A percentile compares a stretch with the other conserved stretches of the same genome.
Conservation (phyloP, 1,284 basidiomycete species). For the Wallemia ichthyophaga region DNA sequence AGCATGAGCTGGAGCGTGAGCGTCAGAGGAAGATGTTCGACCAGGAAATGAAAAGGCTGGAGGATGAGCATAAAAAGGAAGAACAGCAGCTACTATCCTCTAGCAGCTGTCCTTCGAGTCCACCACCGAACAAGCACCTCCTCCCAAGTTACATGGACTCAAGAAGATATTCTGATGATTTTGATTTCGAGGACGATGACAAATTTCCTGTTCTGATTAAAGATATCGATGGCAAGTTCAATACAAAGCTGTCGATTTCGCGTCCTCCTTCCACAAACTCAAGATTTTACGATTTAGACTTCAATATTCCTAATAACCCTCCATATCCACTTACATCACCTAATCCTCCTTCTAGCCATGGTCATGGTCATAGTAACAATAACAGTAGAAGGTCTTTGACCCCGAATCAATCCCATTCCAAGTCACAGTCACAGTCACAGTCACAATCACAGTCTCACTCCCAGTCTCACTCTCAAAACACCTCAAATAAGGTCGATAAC, state of each 20-base stretch:
- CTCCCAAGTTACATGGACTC: not conserved
- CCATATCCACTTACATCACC: slow-evolving; percentile 3
- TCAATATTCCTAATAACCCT: not conserved
- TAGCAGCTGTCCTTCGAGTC: not conserved
- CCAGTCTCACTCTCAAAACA: slow-evolving; percentile 1
- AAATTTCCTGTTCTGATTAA: slow-evolving; percentile 37
- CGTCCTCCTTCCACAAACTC: slow-evolving; percentile 2
- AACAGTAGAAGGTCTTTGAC: slow-evolving; percentile 37
- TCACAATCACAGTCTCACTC: slow-evolving; percentile 5
- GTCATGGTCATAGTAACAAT: too few species aligned
- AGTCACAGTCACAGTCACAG: slow-evolving; percentile 37
- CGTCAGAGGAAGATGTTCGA: slow-evolving; percentile 68
- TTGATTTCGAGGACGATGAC: slow-evolving; percentile 26
- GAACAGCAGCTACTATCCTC: slow-evolving; percentile 10
- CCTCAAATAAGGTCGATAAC: not conserved
- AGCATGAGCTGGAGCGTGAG: slow-evolving; percentile 55
- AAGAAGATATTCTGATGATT: slow-evolving; percentile 3
- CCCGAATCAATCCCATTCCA: slow-evolving; percentile 73
- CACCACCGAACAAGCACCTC: not conserved
- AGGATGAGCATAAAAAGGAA: slow-evolving; percentile 56
- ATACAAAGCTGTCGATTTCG: slow-evolving; percentile 1
- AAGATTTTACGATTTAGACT: slow-evolving; percentile 4
- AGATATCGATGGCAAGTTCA: slow-evolving; percentile 20
- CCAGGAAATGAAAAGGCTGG: slow-evolving; percentile 68
- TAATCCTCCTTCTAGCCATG: slow-evolving; percentile 1